Conservation (phyloP, 2,329 filamentous ascomycete species). For the Trichoderma sp. region DNA sequence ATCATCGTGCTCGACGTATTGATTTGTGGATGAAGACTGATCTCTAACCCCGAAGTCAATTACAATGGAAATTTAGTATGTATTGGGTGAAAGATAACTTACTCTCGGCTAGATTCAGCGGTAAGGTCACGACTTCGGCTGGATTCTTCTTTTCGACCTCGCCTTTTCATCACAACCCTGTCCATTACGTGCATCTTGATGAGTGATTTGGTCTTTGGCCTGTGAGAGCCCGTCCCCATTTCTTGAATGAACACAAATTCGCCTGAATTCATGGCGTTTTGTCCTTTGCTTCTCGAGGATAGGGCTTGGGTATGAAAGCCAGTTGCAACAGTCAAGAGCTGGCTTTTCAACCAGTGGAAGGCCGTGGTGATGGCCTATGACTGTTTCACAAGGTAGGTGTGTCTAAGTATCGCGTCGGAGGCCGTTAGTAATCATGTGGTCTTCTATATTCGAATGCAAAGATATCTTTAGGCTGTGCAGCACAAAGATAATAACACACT, state of each 20-base stretch:
- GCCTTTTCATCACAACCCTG: conserved; percentile 10
- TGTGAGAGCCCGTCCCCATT: conserved; percentile 2
- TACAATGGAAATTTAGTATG: no score
- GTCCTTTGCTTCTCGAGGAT: background rate
- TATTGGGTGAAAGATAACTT: background rate
- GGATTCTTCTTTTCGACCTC: background rate
- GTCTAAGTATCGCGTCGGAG: background rate
- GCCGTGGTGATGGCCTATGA: background rate
- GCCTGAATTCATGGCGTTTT: background rate
- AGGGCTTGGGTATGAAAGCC: background rate
- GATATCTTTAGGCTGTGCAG: background rate
- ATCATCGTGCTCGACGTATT: background rate
- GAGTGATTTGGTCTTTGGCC: background rate
- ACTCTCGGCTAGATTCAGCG: background rate
- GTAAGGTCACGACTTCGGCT: background rate
- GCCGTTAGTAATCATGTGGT: background rate
- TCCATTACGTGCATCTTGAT: conserved; percentile 18
- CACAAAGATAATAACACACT: background rate
- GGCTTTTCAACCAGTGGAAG: background rate
- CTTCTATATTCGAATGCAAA: background rate
- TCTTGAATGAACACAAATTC: conserved; percentile 9
- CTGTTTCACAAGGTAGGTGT: background rate
- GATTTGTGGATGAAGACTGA: background rate
- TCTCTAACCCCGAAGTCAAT: background rate
- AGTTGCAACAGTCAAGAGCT: background rate